These are phyloP conservation scores for Rubus idaeus DNA, from an alignment of 306 rosid species.

Conservation along the genomic window DNA sequence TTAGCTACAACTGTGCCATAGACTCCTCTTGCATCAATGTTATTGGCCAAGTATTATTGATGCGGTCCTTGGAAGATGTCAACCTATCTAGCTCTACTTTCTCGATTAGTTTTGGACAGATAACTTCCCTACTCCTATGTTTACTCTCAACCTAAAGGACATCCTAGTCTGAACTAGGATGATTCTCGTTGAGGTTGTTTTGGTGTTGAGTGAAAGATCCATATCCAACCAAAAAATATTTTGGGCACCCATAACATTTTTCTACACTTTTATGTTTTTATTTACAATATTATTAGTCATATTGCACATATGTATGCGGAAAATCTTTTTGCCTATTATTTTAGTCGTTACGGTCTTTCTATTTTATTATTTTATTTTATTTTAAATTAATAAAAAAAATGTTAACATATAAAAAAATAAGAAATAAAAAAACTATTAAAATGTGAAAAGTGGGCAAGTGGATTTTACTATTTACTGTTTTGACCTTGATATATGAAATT, in stretches of 20 bases:
- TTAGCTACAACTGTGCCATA: not conserved
- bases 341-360: no score
- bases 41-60: not conserved
- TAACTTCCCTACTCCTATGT: slow-evolving; percentile 1
- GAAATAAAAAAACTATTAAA: no score
- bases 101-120: not conserved
- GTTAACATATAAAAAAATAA: no score
- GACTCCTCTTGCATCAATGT: not conserved
- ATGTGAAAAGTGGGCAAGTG: no score
- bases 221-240: not conserved
- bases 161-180: not conserved
- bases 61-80: no score
- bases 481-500: no score
- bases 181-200: not conserved
- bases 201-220: not conserved
- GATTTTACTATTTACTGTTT: no score
- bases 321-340: no score
- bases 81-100: not conserved
- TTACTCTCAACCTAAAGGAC: not conserved
- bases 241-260: not conserved
- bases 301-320: no score
- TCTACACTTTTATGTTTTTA: not conserved
- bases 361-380: no score
- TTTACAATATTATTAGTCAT: not conserved
- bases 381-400: no score